Conservation (phyloP, 495 filamentous ascomycete genomes). For the Sporormia fimetaria region DNA sequence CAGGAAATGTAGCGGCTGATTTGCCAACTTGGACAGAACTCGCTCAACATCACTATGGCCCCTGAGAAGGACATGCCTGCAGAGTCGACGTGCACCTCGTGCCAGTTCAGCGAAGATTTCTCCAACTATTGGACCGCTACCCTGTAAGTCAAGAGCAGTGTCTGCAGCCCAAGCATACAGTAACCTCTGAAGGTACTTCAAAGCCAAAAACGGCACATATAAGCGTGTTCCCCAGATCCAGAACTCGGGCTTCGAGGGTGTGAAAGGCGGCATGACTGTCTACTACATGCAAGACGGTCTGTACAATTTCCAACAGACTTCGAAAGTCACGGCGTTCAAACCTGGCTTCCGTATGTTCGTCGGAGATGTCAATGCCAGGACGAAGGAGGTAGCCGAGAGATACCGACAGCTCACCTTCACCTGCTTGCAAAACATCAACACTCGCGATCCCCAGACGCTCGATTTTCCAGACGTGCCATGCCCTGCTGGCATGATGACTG, state of each 20-base stretch:
- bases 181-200: conserved; percentile 10
- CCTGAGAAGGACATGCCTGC: not conserved
- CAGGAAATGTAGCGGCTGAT: not conserved
- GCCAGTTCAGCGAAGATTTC: conserved; percentile 10
- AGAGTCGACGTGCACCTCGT: conserved; percentile 15
- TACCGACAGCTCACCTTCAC: conserved; percentile 18
- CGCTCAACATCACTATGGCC: conserved; percentile 18
- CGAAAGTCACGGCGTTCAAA: conserved; percentile 17
- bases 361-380: conserved; percentile 7
- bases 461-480: conserved; percentile 10
- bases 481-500: conserved; percentile 17
- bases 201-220: conserved; percentile 19
- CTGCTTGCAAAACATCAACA: conserved; percentile 13
- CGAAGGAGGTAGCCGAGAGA: not conserved
- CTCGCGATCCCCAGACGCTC: conserved; percentile 9
- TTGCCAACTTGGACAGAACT: conserved; percentile 9
- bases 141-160: conserved; percentile 6
- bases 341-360: conserved; percentile 20
- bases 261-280: conserved; percentile 17
- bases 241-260: conserved; percentile 10
- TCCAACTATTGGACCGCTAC: conserved; percentile 22
- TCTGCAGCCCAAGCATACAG: conserved; percentile 2
- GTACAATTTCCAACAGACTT: conserved; percentile 11
- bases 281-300: conserved; percentile 20
- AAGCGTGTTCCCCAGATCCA: conserved; percentile 15